Conservation (phyloP, 2,329 filamentous ascomycete species). For the Tolypocladium amazonense region DNA sequence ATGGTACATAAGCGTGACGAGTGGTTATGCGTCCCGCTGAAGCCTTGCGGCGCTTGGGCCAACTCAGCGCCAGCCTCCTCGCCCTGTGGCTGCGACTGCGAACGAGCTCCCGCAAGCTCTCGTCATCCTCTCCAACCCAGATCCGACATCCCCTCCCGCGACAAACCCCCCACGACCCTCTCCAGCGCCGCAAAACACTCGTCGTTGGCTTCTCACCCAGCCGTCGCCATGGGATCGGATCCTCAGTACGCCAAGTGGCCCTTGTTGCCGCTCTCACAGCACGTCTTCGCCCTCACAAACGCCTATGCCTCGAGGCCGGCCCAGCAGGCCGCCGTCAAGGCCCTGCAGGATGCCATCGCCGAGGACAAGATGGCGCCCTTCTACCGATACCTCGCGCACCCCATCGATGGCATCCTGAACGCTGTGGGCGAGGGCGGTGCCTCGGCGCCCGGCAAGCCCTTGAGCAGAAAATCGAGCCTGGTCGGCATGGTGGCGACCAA, state of each 20-base stretch:
- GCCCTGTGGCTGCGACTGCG: conserved; percentile 4
- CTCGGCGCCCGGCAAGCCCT: conserved; percentile 42
- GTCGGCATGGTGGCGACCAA: conserved; percentile 68
- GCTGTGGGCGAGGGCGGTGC: conserved; percentile 52
- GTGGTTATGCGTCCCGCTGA: conserved; percentile 15
- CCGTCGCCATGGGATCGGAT: conserved; percentile 59
- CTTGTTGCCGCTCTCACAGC: conserved; percentile 69
- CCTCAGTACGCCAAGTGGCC: conserved; percentile 81
- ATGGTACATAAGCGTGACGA: background rate
- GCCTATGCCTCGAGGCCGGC: conserved; percentile 54
- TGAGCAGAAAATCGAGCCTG: conserved; percentile 57
- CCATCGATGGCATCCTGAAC: conserved; percentile 74
- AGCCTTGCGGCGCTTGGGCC: conserved; percentile 15
- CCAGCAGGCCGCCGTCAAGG: conserved; percentile 63
- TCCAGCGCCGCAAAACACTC: background rate
- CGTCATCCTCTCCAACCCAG: background rate
- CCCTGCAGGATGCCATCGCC: conserved; percentile 70
- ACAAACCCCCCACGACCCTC: background rate
- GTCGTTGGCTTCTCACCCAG: conserved; percentile 15
- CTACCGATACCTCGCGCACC: conserved; percentile 76
- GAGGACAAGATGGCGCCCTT: conserved; percentile 82
- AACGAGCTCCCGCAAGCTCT: conserved; percentile 2
- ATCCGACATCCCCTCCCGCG: background rate
- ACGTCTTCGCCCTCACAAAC: conserved; percentile 81
- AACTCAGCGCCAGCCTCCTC: conserved; percentile 11